Base-by-base conservation (phyloP, 805 yeast genomes). In the Metschnikowia arizonensis region DNA sequence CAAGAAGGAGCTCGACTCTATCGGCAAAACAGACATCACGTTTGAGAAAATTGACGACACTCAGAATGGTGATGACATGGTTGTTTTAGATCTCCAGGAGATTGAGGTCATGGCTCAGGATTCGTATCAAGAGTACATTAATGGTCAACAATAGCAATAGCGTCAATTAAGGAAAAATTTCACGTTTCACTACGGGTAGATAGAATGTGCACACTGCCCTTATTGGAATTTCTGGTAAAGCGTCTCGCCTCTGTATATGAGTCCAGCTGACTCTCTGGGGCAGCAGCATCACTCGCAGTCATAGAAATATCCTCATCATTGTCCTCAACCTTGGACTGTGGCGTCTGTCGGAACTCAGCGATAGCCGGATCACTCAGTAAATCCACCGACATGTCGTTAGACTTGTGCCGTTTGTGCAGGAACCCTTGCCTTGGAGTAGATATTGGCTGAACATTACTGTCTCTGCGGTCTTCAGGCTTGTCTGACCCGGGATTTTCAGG, bases 41-140 rank as follows among this genome's bases (percentile, higher is more conserved):
- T 82, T 81, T 58, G 85, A 82, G 50, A 80, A 81, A 51, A 57
- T 68, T 2, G 56, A 70, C 26, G 54, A 47, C 17, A 50, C 60
- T 12, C 50, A 50, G 33, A 54, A 46, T 1, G 58, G 52, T 8
- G 55, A 50, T 10, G 58, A 49, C 12, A 61, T 58, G 55, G 31
- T 48, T n/a, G 57, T 41, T 21, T 26, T 55, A 17, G 48, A 42
- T 29, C 36, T 55, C n/a, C 44, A 34, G 7, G 59, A 55, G 18
- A 41, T 55, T 15, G 59, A 55, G 35, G 23, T 38, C 19, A 47
- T 55, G 52, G 59, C 58, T 7, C 51, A 52, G 7, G 47, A 48
- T 5, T 53, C 57, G 4, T 45, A 44, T 33, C 43, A 33, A 14
- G 42, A 39, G n/a, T 39, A 30, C 42, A 21, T 39, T 31, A 18